Base-by-base conservation (phyloP, 2,329 filamentous ascomycete species). In the Setomelanomma holmii region DNA sequence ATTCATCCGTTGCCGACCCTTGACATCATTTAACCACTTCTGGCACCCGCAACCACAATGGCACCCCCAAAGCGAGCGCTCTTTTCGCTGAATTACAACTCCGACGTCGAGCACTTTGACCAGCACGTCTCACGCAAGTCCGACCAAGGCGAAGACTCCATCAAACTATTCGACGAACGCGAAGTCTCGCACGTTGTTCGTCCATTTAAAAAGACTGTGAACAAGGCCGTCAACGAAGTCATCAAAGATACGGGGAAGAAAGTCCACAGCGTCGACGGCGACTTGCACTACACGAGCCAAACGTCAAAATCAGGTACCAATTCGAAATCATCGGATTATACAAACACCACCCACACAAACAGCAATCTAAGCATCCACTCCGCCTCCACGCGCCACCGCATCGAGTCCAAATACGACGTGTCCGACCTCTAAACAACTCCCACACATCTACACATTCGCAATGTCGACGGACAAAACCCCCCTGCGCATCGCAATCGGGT, bases 401-500 rank as follows among this genome's bases (percentile, higher is more conserved):
- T 74, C 22, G 64, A 70, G 36, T 52, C 60, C 17, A 50, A 64
- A 30, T 74, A 72, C 70, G 71, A 74, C 43, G 71, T 64, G 4
- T 65, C 59, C 11, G 71, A 73, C 23, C 59, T 73, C 2, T 74
- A 57, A 56, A 5, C 6, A 30, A 30, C 5, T 6, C 2, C n/a
- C 19, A 8, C 17, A 4, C 16, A 4, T 8, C 33, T 49, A n/a
- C 19, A 30, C 3, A 30, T 30, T 10, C 44, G 47, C 20, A 27
- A 64, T 60, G 40, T 51, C 63, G 30, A 38, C 27, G 14, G 46
- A 38, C 21, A 40, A 49, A 0, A 33, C 58, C 5, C 69, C 70
- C 48, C 78, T 86, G 64, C 82, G 83, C 69, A 84, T 88, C 64
- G 86, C 82, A 66, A 80, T 88, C 64, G 86, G 84, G 73, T 81